Evolutionary conservation across 2,329 filamentous ascomycete genomes (phyloP).

Genomic region (Xylariaceae sp.): DNA sequence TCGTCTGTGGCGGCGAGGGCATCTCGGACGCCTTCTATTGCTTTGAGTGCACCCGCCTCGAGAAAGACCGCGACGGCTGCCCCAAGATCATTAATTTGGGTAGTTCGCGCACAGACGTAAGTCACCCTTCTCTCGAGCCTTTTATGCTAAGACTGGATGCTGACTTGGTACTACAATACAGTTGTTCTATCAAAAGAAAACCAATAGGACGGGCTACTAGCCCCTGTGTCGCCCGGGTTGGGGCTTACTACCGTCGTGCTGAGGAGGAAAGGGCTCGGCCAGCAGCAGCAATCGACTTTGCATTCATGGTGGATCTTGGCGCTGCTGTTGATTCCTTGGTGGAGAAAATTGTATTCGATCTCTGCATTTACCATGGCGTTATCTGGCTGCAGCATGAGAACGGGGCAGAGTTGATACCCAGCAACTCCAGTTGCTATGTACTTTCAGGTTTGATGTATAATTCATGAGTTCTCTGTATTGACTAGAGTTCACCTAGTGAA

Average conservation of each 20-base stretch:
- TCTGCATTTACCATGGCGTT: slow-evolving; percentile 23
- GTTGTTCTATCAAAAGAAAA: slow-evolving; percentile 65
- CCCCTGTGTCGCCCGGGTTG: slow-evolving; percentile 43
- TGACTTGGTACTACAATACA: slow-evolving; percentile 20
- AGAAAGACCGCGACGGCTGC: slow-evolving; percentile 96
- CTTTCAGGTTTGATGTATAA: neutral
- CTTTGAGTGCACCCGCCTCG: slow-evolving; percentile 94
- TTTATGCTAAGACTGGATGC: neutral
- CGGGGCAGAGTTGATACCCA: slow-evolving; percentile 15
- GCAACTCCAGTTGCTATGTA: too few species aligned
- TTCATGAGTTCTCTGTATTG: too few species aligned
- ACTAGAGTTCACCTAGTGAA: too few species aligned
- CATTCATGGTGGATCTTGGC: neutral
- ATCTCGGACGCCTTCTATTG: slow-evolving; percentile 99
- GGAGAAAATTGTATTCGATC: slow-evolving; percentile 4
- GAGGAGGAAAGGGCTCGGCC: neutral
- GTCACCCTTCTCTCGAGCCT: slow-evolving; percentile 44
- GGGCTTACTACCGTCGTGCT: slow-evolving; percentile 27
- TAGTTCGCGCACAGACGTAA: slow-evolving; percentile 87
- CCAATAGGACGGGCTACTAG: slow-evolving; percentile 58
- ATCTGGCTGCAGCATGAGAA: slow-evolving; percentile 11
- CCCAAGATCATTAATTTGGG: slow-evolving; percentile 99
- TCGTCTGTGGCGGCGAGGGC: slow-evolving; percentile 96
- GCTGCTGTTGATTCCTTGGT: neutral
- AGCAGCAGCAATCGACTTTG: slow-evolving; percentile 2